Percentiles rank a stretch among this genome's conserved stretches.
These are phyloP conservation scores for Arxiozyma slooffiae DNA, from an alignment of 1,139 yeast species.

Conservation along the genomic window DNA sequence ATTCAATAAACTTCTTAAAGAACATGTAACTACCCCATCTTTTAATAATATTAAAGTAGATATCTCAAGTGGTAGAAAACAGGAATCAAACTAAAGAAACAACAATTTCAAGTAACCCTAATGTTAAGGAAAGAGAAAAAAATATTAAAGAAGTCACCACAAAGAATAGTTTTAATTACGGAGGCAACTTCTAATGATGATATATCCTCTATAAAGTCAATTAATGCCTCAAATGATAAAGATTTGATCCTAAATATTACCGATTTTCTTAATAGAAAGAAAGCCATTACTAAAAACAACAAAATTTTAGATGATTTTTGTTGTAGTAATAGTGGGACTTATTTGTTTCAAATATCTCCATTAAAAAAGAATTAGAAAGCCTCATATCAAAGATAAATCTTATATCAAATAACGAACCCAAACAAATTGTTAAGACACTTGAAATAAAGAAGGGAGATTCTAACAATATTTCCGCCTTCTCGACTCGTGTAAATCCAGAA, in stretches of 20 bases:
- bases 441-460: not conserved
- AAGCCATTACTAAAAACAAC: constrained; percentile 15
- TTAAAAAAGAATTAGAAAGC: not conserved
- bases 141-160: constrained; percentile 14
- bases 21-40: not conserved
- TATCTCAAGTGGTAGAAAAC: not conserved
- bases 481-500: not conserved
- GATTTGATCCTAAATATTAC: constrained; percentile 16
- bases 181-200: constrained; percentile 9
- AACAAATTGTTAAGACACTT: not conserved
- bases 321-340: constrained; percentile 25
- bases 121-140: constrained; percentile 10
- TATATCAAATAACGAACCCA: not conserved
- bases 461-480: not conserved
- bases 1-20: not conserved
- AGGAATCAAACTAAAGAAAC: not conserved
- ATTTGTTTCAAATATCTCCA: constrained; percentile 24
- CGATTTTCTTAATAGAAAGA: constrained; percentile 16
- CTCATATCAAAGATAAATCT: not conserved
- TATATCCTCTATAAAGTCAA: constrained; percentile 5
- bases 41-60: not conserved
- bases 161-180: constrained; percentile 5
- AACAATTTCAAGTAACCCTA: not conserved
- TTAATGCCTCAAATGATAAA: constrained; percentile 7
- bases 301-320: constrained; percentile 25